Evolutionary conservation across 73 alveolate species (phyloP).

Genomic region (Paraurostyla sp.): DNA sequence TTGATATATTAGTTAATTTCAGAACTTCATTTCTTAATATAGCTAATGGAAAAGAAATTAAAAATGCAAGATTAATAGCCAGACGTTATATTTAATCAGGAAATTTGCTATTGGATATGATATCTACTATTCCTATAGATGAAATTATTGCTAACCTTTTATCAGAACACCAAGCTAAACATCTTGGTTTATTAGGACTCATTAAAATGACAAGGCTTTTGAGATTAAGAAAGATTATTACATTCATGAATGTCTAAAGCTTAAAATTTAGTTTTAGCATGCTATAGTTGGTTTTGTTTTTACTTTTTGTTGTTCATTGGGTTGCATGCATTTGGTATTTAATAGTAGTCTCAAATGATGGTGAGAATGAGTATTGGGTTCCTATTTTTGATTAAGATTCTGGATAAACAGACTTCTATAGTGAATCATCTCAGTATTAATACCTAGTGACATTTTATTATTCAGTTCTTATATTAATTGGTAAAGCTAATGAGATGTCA

Average conservation of each 20-base stretch:
- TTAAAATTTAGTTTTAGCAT: slow-evolving; percentile 6
- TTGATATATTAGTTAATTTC: slow-evolving; percentile 34
- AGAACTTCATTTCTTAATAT: slow-evolving; percentile 7
- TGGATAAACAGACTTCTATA: background rate
- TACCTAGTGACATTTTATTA: slow-evolving; percentile 18
- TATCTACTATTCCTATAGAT: slow-evolving; percentile 45
- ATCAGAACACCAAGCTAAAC: slow-evolving; percentile 4
- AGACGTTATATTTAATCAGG: slow-evolving; percentile 6
- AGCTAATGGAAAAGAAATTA: slow-evolving; percentile 10
- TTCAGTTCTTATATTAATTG: slow-evolving; percentile 4
- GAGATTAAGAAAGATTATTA: slow-evolving; percentile 32
- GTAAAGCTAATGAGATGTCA: slow-evolving; percentile 26
- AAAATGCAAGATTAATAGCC: background rate
- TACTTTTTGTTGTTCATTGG: slow-evolving; percentile 42
- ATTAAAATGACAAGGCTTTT: slow-evolving; percentile 48
- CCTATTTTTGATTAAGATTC: slow-evolving; percentile 12
- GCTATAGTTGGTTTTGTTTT: background rate
- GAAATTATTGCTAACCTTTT: background rate
- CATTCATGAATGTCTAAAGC: slow-evolving; percentile 26
- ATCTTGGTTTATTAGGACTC: slow-evolving; percentile 8
- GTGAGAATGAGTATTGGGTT: background rate
- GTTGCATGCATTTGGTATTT: slow-evolving; percentile 35
- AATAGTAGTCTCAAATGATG: background rate
- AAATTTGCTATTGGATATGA: background rate
- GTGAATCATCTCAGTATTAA: background rate